phyloP scores from a whole-genome alignment of 495 filamentous ascomycete genomes.

The Neurospora sp. region DNA sequence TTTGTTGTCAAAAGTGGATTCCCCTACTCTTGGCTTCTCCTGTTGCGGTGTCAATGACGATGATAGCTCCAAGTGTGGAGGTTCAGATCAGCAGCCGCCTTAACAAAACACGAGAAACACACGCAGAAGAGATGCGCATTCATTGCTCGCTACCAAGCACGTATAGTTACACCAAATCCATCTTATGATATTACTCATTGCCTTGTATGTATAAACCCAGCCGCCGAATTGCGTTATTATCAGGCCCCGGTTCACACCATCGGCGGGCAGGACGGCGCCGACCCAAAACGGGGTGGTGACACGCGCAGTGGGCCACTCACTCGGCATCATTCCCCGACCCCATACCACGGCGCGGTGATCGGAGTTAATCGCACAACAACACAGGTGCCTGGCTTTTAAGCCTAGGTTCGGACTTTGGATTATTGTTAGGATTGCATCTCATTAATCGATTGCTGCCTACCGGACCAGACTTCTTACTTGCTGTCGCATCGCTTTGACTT shows the following conservation, averaged over 20 bases:
- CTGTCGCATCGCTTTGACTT: background rate
- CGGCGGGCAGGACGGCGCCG: background rate
- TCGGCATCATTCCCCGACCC: background rate
- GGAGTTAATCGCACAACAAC: background rate
- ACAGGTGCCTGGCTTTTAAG: background rate
- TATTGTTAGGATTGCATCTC: background rate
- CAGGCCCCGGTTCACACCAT: background rate
- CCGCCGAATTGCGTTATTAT: slow-evolving; percentile 17
- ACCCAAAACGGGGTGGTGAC: background rate
- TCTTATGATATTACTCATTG: background rate
- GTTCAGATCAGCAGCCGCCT: background rate
- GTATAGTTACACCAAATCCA: background rate
- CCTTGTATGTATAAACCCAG: background rate
- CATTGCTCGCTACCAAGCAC: background rate
- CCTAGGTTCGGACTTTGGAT: background rate
- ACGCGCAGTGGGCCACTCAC: slow-evolving; percentile 1
- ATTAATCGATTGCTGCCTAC: background rate
- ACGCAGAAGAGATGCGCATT: background rate
- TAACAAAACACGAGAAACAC: background rate
- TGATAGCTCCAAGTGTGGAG: background rate
- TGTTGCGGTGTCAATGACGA: background rate
- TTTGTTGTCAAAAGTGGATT: background rate
- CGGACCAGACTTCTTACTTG: background rate
- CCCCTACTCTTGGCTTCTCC: background rate
- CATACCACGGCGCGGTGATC: background rate